These are phyloP conservation scores for Paraglomus occultum DNA, from an alignment of 192 early-diverging fungal genomes.

Conservation along the genomic window DNA sequence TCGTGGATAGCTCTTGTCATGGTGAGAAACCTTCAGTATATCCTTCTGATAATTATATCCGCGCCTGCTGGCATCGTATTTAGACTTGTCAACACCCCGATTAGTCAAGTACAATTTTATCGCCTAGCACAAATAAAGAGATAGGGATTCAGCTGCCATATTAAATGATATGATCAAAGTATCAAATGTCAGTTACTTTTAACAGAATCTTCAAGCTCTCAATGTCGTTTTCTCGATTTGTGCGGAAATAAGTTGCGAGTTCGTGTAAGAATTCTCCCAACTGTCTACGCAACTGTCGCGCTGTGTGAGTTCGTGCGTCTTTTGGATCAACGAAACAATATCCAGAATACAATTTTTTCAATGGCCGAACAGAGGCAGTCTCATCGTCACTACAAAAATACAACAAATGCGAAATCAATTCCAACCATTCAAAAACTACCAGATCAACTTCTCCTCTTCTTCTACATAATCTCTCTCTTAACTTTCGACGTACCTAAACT, in stretches of 20 bases:
- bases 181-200: conserved; percentile 34
- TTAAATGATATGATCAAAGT: background rate
- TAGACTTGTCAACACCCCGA: conserved; percentile 51
- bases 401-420: conserved; percentile 9
- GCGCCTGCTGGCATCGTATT: conserved; percentile 47
- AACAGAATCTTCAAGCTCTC: conserved; percentile 70
- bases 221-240: conserved; percentile 68
- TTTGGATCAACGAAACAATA: conserved; percentile 66
- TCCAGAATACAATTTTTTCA: conserved; percentile 50
- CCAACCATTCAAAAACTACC: background rate
- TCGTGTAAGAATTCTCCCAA: conserved; percentile 54
- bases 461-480: conserved; percentile 20
- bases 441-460: background rate
- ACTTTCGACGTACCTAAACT: conserved; percentile 34
- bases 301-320: conserved; percentile 49
- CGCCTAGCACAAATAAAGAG: conserved; percentile 28
- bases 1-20: conserved; percentile 55
- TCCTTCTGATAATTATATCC: conserved; percentile 56
- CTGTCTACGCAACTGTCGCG: conserved; percentile 48
- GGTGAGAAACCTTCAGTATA: conserved; percentile 40
- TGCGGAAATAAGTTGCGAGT: conserved; percentile 49
- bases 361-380: conserved; percentile 35
- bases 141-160: background rate
- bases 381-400: conserved; percentile 39
- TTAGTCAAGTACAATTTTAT: conserved; percentile 48